A percentile compares a stretch with the other conserved stretches of the same genome.
phyloP scores from a whole-genome alignment of 441 rosid genomes.

The Gossypium aridum region DNA sequence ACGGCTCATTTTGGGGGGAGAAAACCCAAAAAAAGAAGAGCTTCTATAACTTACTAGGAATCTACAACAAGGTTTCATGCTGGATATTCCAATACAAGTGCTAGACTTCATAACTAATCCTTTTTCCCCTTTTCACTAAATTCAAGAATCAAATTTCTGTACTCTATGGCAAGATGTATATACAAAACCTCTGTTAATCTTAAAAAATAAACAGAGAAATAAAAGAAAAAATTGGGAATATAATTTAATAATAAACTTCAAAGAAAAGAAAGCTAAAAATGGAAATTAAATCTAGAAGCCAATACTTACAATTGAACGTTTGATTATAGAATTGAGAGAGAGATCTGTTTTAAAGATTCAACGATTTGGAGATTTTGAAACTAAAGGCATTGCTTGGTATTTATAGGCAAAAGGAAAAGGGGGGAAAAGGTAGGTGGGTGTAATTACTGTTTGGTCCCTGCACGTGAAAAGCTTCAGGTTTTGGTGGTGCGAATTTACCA shows the following conservation, averaged over 20 bases:
- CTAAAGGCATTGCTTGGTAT: background rate
- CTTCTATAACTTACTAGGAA: slow-evolving; percentile 46
- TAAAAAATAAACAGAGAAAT: slow-evolving; percentile 23
- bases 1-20: slow-evolving; percentile 25
- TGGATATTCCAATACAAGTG: slow-evolving; percentile 54
- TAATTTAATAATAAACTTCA: background rate
- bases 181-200: slow-evolving; percentile 26
- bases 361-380: background rate
- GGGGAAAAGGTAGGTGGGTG: slow-evolving; percentile 16
- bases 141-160: background rate
- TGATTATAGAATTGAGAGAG: slow-evolving; percentile 5
- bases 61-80: slow-evolving; percentile 78
- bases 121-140: background rate
- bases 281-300: background rate
- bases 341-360: slow-evolving; percentile 9
- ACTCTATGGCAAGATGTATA: background rate
- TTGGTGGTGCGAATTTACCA: background rate
- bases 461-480: slow-evolving; percentile 19
- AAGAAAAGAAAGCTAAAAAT: background rate
- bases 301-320: slow-evolving; percentile 34
- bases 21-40: slow-evolving; percentile 49
- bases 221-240: background rate
- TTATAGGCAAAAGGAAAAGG: slow-evolving; percentile 33
- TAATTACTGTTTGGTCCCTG: slow-evolving; percentile 30
- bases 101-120: slow-evolving; percentile 40